Percentiles rank a stretch among this genome's conserved stretches.
These are phyloP conservation scores for Pseudofabraea citricarpa DNA, from an alignment of 2,329 filamentous ascomycete species.

Conservation along the genomic window DNA sequence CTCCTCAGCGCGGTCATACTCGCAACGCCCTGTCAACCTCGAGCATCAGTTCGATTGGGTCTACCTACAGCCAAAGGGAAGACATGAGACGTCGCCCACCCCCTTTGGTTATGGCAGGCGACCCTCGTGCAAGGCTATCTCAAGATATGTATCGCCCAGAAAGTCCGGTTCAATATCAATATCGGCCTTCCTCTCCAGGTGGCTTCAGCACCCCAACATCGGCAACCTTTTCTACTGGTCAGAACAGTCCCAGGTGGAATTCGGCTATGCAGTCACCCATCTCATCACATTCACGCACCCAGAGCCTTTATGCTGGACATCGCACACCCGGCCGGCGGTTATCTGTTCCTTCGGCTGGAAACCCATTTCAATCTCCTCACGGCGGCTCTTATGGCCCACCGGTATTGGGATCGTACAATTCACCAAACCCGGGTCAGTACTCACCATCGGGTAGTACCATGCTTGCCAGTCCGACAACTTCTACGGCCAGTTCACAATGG, in stretches of 20 bases:
- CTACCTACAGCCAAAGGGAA: conserved; percentile 40
- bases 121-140: conserved; percentile 61
- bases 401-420: conserved; percentile 47
- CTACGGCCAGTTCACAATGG: conserved; percentile 49
- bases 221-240: conserved; percentile 71
- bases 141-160: conserved; percentile 60
- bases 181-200: conserved; percentile 62
- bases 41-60: conserved; percentile 73
- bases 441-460: conserved; percentile 53
- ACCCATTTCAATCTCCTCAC: conserved; percentile 68
- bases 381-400: conserved; percentile 51
- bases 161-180: conserved; percentile 55
- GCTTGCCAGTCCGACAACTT: conserved; percentile 62
- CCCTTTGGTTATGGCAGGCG: conserved; percentile 76
- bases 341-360: conserved; percentile 72
- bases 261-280: conserved; percentile 68
- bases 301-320: conserved; percentile 65
- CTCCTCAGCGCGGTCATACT: conserved; percentile 73
- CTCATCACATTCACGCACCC: conserved; percentile 61
- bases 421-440: conserved; percentile 51
- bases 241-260: conserved; percentile 71
- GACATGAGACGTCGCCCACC: conserved; percentile 71
- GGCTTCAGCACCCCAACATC: conserved; percentile 82
- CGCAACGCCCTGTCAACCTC: conserved; percentile 80
- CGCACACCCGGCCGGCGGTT: conserved; percentile 69